Evolutionary conservation across 2,329 filamentous ascomycete species (phyloP), one percentile per base, ranked within the genome.

Genomic region (Aureobasidium pullulans): DNA sequence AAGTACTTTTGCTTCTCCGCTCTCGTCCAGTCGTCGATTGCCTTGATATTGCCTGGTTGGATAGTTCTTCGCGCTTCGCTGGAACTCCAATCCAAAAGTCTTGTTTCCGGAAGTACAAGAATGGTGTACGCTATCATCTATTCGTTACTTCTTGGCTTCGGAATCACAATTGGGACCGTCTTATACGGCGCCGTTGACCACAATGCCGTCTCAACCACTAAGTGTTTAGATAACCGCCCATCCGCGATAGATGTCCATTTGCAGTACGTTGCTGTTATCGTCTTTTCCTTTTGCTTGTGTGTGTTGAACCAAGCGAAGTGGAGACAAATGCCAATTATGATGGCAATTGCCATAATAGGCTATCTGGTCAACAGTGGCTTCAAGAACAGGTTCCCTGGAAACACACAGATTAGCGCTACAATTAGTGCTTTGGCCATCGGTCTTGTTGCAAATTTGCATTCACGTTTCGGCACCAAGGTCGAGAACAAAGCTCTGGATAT

Each of bases 291-390:
- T 31, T 89, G 86, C 66, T 79, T 93, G 40, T 86, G 87, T 62
- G 79, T 92, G 67, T 86, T 93, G 70, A 92, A 92, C 72, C 88
- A 93, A 65, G 88, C 87, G 61, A 90, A 90, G 72, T 89, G 83
- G 82, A 86, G 83, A 66, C 89, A 93, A 69, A 82, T 85, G 34
- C 88, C 89, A 0, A 79, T 88, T 53, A 93, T 93, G 88, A 74
- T 88, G 4, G 46, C 83, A 61, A 91, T 95, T 66, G 84, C 89
- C 0, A 75, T 90, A 34, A 81, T 84, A 0, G 90, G 89, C 8
- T 94, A 88, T 68, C 77, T 85, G 7, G 86, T 90, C 66, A 93
- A 88, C 72, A 89, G 83, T 73, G 91, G 89, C 72, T 84, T 82
- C 13, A 82, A 83, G 34, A 76, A 80, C 32, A 84, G 81, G 63